Percentiles rank a stretch among this genome's conserved stretches.
Evolutionary conservation across 768 basidiomycete genomes (phyloP).

Genomic region (Suillus hirtellus): DNA sequence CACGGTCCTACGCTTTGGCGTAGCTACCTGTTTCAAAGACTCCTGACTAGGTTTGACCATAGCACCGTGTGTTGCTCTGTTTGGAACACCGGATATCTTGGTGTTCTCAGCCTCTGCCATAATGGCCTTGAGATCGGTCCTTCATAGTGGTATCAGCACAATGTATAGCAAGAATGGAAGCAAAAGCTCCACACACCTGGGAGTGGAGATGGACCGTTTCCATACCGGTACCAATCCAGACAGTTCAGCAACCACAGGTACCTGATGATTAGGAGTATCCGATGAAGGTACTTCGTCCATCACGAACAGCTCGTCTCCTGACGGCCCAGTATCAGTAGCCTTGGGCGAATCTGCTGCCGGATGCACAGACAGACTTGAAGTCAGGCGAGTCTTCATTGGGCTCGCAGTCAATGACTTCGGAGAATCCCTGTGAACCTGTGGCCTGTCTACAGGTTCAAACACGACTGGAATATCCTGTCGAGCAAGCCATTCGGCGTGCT

Average conservation of each 20-base stretch:
- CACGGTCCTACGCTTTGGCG: conserved; percentile 1
- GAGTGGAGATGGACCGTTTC: conserved; percentile 46
- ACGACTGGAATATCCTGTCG: conserved; percentile 66
- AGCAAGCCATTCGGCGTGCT: conserved; percentile 70
- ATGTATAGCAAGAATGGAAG: neutral
- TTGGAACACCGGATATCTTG: conserved; percentile 4
- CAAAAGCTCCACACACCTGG: conserved; percentile 43
- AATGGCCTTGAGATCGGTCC: conserved; percentile 66
- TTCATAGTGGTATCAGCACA: conserved; percentile 31
- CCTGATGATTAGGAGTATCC: conserved; percentile 20
- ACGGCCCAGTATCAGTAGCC: conserved; percentile 17
- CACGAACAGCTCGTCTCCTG: conserved; percentile 70
- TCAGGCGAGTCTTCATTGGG: conserved; percentile 20
- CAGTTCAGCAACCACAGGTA: conserved; percentile 16
- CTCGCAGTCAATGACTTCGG: conserved; percentile 35
- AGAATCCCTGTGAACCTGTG: conserved; percentile 26
- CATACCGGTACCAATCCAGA: conserved; percentile 39
- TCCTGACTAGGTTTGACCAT: neutral
- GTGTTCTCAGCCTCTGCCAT: conserved; percentile 73
- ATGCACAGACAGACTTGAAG: conserved; percentile 26
- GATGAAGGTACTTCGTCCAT: conserved; percentile 69
- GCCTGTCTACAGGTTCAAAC: conserved; percentile 38
- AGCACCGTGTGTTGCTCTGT: neutral
- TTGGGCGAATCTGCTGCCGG: conserved; percentile 14
- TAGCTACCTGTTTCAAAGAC: neutral